Evolutionary conservation across 179 eudicot genomes (phyloP).

Genomic region (Silene vulgaris): DNA sequence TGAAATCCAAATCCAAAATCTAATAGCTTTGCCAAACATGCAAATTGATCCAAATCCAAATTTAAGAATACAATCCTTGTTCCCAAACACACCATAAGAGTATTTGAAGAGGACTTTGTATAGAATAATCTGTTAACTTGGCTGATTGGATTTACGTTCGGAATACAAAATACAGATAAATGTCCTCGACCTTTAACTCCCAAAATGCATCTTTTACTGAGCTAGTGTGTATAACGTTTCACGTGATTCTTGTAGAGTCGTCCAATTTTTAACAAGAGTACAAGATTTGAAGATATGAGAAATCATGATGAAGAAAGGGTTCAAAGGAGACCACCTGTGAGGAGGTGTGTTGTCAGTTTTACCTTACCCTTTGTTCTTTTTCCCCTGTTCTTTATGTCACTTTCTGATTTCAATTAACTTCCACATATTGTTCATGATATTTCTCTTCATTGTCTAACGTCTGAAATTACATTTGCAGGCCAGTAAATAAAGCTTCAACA

Average conservation of each 20-base stretch:
- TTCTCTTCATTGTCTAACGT: conserved; percentile 21
- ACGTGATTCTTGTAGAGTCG: conserved; percentile 59
- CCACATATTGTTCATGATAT: background rate
- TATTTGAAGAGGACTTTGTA: background rate
- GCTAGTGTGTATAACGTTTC: conserved; percentile 28
- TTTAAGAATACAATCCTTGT: no score
- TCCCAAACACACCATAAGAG: no score
- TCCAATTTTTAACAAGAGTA: conserved; percentile 85
- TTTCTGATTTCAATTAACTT: background rate
- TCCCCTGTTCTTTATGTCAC: background rate
- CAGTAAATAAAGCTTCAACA: conserved; percentile 7
- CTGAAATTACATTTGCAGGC: conserved; percentile 25
- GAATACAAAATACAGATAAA: background rate
- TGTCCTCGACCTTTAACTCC: background rate
- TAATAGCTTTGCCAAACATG: no score
- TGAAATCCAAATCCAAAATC: no score
- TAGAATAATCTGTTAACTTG: background rate
- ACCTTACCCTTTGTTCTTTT: background rate
- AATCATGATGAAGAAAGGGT: conserved; percentile 64
- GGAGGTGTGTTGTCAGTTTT: conserved; percentile 36
- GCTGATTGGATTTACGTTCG: background rate
- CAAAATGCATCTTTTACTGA: background rate
- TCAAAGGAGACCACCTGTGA: conserved; percentile 53
- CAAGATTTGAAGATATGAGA: conserved; percentile 87
- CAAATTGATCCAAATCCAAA: no score